phyloP scores from a whole-genome alignment of 75 land plant genomes.

The Cryptomeria japonica region DNA sequence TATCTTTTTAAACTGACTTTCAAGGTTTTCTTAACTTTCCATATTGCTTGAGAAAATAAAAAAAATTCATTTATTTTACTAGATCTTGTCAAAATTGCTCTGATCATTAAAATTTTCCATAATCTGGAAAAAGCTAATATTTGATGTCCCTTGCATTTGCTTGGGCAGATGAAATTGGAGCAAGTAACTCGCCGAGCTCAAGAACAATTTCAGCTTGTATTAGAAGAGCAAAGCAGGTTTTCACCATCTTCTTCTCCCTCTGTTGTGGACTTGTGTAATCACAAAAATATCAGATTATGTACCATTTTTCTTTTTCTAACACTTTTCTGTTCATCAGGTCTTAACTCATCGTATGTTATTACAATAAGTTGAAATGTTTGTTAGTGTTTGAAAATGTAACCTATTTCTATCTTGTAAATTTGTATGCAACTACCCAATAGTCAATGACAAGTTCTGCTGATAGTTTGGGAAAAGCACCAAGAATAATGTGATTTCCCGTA shows the following conservation, averaged over 20 bases:
- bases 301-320: background rate
- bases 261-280: background rate
- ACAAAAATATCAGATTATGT: background rate
- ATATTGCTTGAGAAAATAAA: background rate
- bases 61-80: background rate
- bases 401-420: too few relatives aligned
- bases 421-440: too few relatives aligned
- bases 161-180: slow-evolving; percentile 79
- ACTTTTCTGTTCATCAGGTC: background rate
- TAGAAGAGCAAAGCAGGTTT: slow-evolving; percentile 92
- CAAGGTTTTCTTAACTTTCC: background rate
- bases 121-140: background rate
- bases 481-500: too few relatives aligned
- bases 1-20: background rate
- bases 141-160: background rate
- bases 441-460: too few relatives aligned
- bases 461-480: too few relatives aligned
- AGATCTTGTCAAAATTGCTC: background rate
- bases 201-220: slow-evolving; percentile 79
- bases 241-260: background rate
- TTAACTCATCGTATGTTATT: background rate
- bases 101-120: background rate
- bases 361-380: background rate
- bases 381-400: too few relatives aligned
- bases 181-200: slow-evolving; percentile 92